These are phyloP conservation scores for Austropuccinia psidii DNA, from an alignment of 1,284 basidiomycete species.

Conservation along the genomic window DNA sequence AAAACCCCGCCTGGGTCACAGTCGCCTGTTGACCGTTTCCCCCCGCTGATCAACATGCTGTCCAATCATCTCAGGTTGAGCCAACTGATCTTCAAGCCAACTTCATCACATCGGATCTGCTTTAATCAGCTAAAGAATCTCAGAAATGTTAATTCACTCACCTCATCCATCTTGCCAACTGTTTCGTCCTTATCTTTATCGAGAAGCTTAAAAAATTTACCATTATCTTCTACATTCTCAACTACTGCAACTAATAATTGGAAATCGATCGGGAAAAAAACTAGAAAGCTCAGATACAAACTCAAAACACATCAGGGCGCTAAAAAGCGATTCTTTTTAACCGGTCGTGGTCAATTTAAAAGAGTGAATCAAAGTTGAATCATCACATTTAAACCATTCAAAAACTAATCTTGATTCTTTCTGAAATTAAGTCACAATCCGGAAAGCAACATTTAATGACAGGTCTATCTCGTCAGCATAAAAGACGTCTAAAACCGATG, in stretches of 20 bases:
- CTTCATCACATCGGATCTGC: too few relatives aligned
- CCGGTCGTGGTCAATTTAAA: constrained; percentile 34
- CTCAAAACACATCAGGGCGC: constrained; percentile 31
- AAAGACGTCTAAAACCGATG: constrained; percentile 23
- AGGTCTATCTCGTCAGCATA: not conserved
- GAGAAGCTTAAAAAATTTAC: too few relatives aligned
- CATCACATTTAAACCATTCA: not conserved
- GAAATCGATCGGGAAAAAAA: constrained; percentile 33
- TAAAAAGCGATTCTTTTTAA: constrained; percentile 21
- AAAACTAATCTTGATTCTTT: not conserved
- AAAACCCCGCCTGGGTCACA: too few relatives aligned
- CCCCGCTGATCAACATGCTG: too few relatives aligned
- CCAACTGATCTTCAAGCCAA: too few relatives aligned
- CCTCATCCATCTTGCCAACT: too few relatives aligned
- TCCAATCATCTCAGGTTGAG: too few relatives aligned
- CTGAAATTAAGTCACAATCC: constrained; percentile 3
- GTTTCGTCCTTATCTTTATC: not conserved
- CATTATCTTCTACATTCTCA: not conserved
- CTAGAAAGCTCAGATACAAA: constrained; percentile 10
- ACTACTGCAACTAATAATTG: not conserved
- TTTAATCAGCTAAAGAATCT: too few relatives aligned
- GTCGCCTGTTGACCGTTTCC: too few relatives aligned
- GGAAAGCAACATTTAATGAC: constrained; percentile 34
- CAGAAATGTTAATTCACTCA: too few relatives aligned
- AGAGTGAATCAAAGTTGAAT: not conserved